Base-by-base conservation (phyloP, 352 stramenopile species). In the Globisporangium viniferum region DNA sequence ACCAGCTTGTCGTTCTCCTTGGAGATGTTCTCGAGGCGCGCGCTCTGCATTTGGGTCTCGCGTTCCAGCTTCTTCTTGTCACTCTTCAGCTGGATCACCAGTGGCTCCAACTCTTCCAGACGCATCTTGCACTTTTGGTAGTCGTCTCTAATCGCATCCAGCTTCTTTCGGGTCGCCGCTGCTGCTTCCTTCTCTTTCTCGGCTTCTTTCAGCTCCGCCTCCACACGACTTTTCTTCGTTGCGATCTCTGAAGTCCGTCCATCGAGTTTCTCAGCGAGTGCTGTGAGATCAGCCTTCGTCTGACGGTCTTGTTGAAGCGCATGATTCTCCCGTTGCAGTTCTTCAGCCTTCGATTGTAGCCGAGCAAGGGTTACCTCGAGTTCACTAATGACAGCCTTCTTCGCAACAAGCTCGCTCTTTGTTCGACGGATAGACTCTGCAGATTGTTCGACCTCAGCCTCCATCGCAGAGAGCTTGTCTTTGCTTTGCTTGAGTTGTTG, bases 1-100 rank as follows among this genome's bases (percentile, higher is more conserved):
- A 92, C 83, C 8, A 94, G 80, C 62, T 91, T 83, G 67, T 92
- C 83, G 41, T 92, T 92, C 54, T 84, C 84, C 20, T 80, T 75
- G 1, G 70, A 70, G 31, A 76, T 70, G 22, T 78, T 63, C 72
- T 86, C 68, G 56, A 84, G 65, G 69, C 57, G 48, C 41, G 63
- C 31, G 20, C 59, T 74, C 41, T 77, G 58, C 5, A 62, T 51
- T 31, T 62, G 62, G 0, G 68, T 66, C 59, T 79, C 74, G 15
- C 62, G 73, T 44, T 81, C 69, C 5, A 89, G 67, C 67, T 86
- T 88, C 46, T 86, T 79, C 53, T 83, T 89, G 14, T 81, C 70
- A 63, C 72, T 71, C 31, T 72, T 54, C 2, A 68, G 44, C 36
- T 74, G 66, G 53, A 74, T 74, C 24, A 76, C 67, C 49, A 69